These are phyloP conservation scores for Starmerella etchellsii DNA, from an alignment of 805 yeast genomes.

Conservation along the genomic window DNA sequence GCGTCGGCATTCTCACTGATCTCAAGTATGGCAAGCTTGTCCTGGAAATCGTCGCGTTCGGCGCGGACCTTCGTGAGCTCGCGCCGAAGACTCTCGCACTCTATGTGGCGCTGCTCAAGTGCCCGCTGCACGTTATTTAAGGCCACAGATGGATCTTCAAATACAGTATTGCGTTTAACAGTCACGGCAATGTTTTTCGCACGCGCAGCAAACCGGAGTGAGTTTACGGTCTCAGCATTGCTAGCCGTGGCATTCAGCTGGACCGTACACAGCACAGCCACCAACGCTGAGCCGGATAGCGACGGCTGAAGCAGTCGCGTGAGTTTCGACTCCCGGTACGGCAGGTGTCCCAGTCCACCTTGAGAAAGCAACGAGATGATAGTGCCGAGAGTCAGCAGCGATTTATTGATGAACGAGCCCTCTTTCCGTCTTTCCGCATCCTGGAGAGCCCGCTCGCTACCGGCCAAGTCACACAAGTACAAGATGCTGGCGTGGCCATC, in stretches of 20 bases:
- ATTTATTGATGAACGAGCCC: slow-evolving; percentile 86
- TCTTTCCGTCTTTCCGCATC: slow-evolving; percentile 77
- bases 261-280: slow-evolving; percentile 77
- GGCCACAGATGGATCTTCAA: slow-evolving; percentile 29
- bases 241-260: slow-evolving; percentile 41
- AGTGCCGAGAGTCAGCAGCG: slow-evolving; percentile 77
- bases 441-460: slow-evolving; percentile 77
- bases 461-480: slow-evolving; percentile 89
- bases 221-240: slow-evolving; percentile 66
- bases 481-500: slow-evolving; percentile 44
- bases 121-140: slow-evolving; percentile 29
- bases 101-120: slow-evolving; percentile 47
- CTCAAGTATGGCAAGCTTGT: slow-evolving; percentile 18
- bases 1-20: slow-evolving; percentile 7
- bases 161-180: slow-evolving; percentile 37
- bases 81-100: slow-evolving; percentile 31
- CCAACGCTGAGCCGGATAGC: slow-evolving; percentile 71
- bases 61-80: slow-evolving; percentile 11
- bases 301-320: slow-evolving; percentile 88
- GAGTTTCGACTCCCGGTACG: slow-evolving; percentile 85
- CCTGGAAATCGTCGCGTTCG: slow-evolving; percentile 20
- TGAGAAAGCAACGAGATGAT: slow-evolving; percentile 72
- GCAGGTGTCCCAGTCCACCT: slow-evolving; percentile 50
- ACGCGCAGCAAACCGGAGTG: slow-evolving; percentile 82
- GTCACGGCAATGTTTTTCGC: slow-evolving; percentile 73